Percentiles rank a stretch among this genome's conserved stretches.
Conservation (phyloP, 192 early-diverging fungal genomes). For the Podila verticillata region DNA sequence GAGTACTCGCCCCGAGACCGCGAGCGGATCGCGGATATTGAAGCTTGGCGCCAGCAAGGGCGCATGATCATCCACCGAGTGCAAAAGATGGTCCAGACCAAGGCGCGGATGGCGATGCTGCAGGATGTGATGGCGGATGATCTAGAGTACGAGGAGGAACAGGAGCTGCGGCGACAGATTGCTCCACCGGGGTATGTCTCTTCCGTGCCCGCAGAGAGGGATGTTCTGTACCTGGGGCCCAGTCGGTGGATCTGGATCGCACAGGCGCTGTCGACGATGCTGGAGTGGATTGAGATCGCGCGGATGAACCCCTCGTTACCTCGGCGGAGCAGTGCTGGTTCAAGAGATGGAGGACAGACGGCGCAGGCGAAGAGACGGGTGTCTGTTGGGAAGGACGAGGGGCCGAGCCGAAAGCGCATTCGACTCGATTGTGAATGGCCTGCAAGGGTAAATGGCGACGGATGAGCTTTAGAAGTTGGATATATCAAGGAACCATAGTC, state of each 20-base stretch:
- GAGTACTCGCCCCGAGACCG: constrained; percentile 27
- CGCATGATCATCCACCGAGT: constrained; percentile 18
- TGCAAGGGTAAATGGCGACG: too few species aligned
- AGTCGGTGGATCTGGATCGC: constrained; percentile 40
- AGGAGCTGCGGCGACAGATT: background rate
- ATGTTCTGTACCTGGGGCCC: constrained; percentile 23
- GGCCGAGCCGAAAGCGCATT: too few species aligned
- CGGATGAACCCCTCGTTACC: constrained; percentile 24
- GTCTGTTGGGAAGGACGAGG: too few species aligned
- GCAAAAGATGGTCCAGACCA: constrained; percentile 20
- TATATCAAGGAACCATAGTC: too few species aligned
- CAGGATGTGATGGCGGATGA: background rate
- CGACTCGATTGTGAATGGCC: too few species aligned
- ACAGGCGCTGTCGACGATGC: constrained; percentile 13
- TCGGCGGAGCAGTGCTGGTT: background rate
- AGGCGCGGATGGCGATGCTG: background rate
- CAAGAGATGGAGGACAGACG: background rate
- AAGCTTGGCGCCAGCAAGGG: constrained; percentile 34
- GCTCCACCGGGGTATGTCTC: constrained; percentile 6
- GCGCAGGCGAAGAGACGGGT: background rate
- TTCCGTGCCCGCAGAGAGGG: constrained; percentile 6
- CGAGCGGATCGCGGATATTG: constrained; percentile 12
- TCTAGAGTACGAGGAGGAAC: background rate
- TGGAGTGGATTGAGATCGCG: constrained; percentile 33
- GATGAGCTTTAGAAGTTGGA: too few species aligned